phyloP scores from a whole-genome alignment of 805 yeast genomes.

The Monosporozyma servazzii region DNA sequence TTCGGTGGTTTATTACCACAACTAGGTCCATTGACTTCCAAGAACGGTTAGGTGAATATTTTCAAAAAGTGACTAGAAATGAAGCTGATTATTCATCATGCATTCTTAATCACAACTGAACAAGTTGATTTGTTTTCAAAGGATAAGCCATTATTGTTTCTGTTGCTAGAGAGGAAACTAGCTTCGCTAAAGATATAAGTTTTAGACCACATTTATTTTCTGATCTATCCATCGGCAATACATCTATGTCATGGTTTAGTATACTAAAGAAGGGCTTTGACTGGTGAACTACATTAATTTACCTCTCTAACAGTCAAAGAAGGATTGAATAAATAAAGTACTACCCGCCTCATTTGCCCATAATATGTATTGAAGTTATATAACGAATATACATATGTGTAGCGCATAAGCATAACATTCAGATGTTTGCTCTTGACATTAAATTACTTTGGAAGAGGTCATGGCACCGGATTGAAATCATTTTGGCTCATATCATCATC shows the following conservation, averaged over 20 bases:
- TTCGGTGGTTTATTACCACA: constrained; percentile 20
- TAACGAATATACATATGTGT: background rate
- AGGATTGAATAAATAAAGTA: no score
- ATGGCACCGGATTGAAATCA: background rate
- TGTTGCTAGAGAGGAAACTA: constrained; percentile 62
- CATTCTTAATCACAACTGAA: constrained; percentile 58
- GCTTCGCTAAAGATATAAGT: constrained; percentile 60
- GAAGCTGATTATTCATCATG: constrained; percentile 66
- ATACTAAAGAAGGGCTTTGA: no score
- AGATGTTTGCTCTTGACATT: background rate
- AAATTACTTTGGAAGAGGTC: background rate
- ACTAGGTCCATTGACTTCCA: constrained; percentile 20
- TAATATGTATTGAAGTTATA: background rate
- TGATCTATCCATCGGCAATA: no score
- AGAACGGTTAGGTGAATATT: constrained; percentile 49
- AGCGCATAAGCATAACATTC: background rate
- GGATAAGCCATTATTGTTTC: constrained; percentile 55
- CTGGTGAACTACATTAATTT: no score
- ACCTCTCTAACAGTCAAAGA: no score
- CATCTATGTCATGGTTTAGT: no score
- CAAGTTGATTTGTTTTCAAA: constrained; percentile 47
- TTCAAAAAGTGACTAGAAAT: constrained; percentile 34
- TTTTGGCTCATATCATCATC: background rate
- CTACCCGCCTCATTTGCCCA: background rate
- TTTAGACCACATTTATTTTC: no score